Evolutionary conservation across 176 grass and related monocot genomes (phyloP), one percentile per base, ranked within the genome.

Genomic region (Carex myosuroides): DNA sequence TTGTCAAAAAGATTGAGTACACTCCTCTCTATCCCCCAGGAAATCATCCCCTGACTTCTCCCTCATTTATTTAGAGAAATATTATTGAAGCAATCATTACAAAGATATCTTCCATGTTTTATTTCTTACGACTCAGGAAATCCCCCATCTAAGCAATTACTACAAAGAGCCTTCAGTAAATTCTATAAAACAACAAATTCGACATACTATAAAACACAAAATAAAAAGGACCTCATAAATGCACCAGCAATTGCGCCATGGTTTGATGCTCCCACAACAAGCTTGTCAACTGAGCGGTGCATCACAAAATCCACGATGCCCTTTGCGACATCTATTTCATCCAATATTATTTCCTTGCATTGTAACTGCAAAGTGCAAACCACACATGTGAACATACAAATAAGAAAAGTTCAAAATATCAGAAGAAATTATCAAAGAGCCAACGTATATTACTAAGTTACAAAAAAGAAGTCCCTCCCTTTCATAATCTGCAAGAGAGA

Each of bases 341-440:
- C 93, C 63, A 95, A 79, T 77, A 95, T 75, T 57, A 91, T 52
- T 81, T 95, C 93, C 83, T 91, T 95, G 83, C 87, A 92, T 85
- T 92, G 93, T 54, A 95, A 88, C 93, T 95, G 85, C 71, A 91
- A 95, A 88, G 90, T 95, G 85, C 65, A 91, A 58, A 85, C 13
- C 2, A 81, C 32, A 60, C 10, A 81, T 10, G 7, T 7, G 54
- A 41, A 63, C 48, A 81, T 81, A 64, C 26, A 81, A 80, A 70
- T 42, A 37, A 29, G 11, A 12, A 1, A 30, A 64, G 13, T 21
- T 64, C 3, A 29, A 56, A 32, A 32, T 6, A 79, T 56, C 9
- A 79, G 22, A 20, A 76, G 41, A 55, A 14, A 3, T 0, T 44
- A 9, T 1, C 68, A 71, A 71, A 16, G 68, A 71, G 68, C 33